Evolutionary conservation across 2,329 filamentous ascomycete genomes (phyloP), one percentile per base, ranked within the genome.

Genomic region (Pseudocercospora fijiensis): DNA sequence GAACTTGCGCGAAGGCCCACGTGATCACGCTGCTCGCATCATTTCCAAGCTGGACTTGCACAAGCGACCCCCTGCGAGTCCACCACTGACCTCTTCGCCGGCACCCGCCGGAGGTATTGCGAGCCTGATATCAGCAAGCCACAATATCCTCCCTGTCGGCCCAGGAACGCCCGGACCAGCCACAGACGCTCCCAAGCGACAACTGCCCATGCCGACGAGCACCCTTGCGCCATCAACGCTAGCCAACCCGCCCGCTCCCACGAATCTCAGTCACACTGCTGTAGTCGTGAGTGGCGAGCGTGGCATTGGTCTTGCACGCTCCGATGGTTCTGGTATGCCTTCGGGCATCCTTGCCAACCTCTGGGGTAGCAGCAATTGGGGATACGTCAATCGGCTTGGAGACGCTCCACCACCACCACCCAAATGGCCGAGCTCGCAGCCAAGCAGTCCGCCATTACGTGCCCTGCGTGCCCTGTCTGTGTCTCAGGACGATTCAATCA

Each of bases 1-100:
- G 9, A 62, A 63, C 71, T 91, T 94, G 49, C 87, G 88, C 28
- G 90, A 95, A 72, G 87, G 86, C 67, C 85, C 88, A 62, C 85
- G 90, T 65, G 92, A 96, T 65, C 92, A 95, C 76, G 90, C 91
- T 8, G 86, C 91, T 20, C 87, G 93, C 65, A 92, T 98, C 67
- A 97, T 97, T 76, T 91, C 96, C 75, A 96, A 92, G 77, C 84
- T 97, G 51, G 94, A 97, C 76, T 82, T 96, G 62, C 91, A 96
- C 76, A 88, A 94, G 68, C 96, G 94, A 74, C 83, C 88, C 41
- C 86, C 87, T 6, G 85, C 88, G 18, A 66, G 71, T 16, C 61
- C 65, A 30, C 60, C 59, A 16, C 45, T 60, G 18, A 63, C 55
- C 20, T 68, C 64, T 53, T 62, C 45, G 9, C 59, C 61, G 16